A percentile compares a stretch with the other conserved stretches of the same genome.
Evolutionary conservation across 1,284 basidiomycete genomes (phyloP).

Genomic region (Puccinia coronata): DNA sequence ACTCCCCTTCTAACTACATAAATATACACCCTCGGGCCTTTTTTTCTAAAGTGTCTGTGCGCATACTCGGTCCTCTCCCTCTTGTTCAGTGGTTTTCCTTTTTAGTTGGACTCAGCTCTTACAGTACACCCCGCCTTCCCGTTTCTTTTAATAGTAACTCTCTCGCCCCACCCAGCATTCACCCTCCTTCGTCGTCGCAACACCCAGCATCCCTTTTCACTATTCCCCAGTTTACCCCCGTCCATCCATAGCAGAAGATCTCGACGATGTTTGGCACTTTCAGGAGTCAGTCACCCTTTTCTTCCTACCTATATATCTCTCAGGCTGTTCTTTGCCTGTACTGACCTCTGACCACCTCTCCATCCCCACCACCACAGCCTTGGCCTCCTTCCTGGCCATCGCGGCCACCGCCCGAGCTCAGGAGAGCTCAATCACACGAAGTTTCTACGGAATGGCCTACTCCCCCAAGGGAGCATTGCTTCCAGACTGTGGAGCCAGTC

Average conservation of each 20-base stretch:
- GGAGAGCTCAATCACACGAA: slow-evolving; percentile 13
- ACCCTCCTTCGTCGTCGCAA: too few species aligned
- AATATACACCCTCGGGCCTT: too few species aligned
- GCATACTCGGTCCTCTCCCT: too few species aligned
- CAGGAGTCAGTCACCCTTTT: not conserved
- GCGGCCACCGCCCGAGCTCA: not conserved
- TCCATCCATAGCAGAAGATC: not conserved
- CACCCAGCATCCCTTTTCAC: too few species aligned
- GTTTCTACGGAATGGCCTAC: slow-evolving; percentile 49
- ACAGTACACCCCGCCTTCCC: too few species aligned
- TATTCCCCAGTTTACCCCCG: not conserved
- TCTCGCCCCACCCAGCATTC: too few species aligned
- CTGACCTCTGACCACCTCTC: not conserved
- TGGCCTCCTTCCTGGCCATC: slow-evolving; percentile 4
- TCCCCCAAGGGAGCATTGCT: slow-evolving; percentile 49
- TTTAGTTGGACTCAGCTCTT: too few species aligned
- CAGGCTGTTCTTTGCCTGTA: too few species aligned
- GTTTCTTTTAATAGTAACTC: too few species aligned
- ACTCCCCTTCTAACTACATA: too few species aligned
- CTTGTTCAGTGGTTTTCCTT: too few species aligned
- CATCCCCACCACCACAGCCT: not conserved
- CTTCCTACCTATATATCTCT: not conserved
- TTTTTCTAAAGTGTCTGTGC: too few species aligned
- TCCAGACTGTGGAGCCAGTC: slow-evolving; percentile 61
- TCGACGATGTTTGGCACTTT: not conserved